phyloP scores from a whole-genome alignment of 352 stramenopile species.

The Phytophthora citricola region DNA sequence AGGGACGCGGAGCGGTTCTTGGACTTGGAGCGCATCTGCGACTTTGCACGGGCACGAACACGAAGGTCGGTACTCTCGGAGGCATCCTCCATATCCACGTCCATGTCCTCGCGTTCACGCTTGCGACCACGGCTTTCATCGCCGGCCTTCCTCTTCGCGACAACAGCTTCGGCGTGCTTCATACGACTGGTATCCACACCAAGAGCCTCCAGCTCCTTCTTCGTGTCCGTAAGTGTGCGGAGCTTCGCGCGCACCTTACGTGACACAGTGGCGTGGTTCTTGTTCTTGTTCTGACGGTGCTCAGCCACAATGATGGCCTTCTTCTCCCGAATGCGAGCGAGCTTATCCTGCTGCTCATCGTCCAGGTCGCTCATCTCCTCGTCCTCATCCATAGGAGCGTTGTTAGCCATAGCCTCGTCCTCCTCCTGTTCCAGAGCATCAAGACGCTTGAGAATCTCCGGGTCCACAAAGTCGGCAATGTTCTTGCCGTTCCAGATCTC shows the following conservation, averaged over 20 bases:
- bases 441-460: constrained; percentile 97
- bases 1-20: constrained; percentile 85
- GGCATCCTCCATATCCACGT: constrained; percentile 91
- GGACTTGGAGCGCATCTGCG: constrained; percentile 74
- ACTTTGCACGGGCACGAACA: constrained; percentile 78
- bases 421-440: constrained; percentile 97
- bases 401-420: constrained; percentile 94
- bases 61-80: constrained; percentile 78
- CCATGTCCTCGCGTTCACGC: constrained; percentile 82
- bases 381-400: constrained; percentile 89
- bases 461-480: constrained; percentile 99
- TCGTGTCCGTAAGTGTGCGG: constrained; percentile 80
- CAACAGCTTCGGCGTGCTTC: constrained; percentile 85
- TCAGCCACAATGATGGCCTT: constrained; percentile 85
- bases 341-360: constrained; percentile 95
- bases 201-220: constrained; percentile 91
- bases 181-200: constrained; percentile 93
- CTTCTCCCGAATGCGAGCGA: constrained; percentile 83
- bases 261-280: constrained; percentile 92
- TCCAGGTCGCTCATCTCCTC: constrained; percentile 93
- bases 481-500: constrained; percentile 99
- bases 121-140: constrained; percentile 88
- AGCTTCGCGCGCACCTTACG: constrained; percentile 87
- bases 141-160: constrained; percentile 66
- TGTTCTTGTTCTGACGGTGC: constrained; percentile 95